Percentiles rank a stretch among this genome's conserved stretches.
Evolutionary conservation across 1,139 yeast species (phyloP).

Genomic region (Hemisphaericaspora lyxosophila): DNA sequence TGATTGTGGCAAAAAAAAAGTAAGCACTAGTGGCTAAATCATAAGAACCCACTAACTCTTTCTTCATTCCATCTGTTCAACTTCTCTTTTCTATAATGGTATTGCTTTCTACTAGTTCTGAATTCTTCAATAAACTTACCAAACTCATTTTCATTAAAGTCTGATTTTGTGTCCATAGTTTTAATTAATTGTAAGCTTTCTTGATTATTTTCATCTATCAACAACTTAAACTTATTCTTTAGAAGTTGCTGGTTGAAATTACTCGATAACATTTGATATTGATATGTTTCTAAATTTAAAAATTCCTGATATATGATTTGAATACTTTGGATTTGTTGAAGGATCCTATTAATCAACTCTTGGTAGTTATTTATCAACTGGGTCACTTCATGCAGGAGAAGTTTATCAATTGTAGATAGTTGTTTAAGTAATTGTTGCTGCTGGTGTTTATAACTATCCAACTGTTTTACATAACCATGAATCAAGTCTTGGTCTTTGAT

Average conservation of each 20-base stretch:
- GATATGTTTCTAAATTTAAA: slow-evolving; percentile 36
- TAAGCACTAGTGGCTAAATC: no score
- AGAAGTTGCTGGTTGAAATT: slow-evolving; percentile 37
- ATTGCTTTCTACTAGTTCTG: slow-evolving; percentile 44
- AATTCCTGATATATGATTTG: slow-evolving; percentile 33
- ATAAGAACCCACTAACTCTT: slow-evolving; percentile 55
- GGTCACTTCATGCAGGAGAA: slow-evolving; percentile 15
- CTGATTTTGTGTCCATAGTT: slow-evolving; percentile 3
- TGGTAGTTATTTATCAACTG: slow-evolving; percentile 30
- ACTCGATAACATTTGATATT: slow-evolving; percentile 40
- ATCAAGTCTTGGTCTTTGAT: slow-evolving; percentile 28
- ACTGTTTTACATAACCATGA: slow-evolving; percentile 31
- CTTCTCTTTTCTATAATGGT: slow-evolving; percentile 58
- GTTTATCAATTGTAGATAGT: slow-evolving; percentile 23
- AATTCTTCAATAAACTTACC: slow-evolving; percentile 44
- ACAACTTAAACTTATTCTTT: slow-evolving; percentile 27
- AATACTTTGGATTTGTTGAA: slow-evolving; percentile 26
- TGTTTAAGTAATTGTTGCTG: slow-evolving; percentile 17
- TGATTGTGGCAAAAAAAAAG: no score
- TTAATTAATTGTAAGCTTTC: slow-evolving; percentile 23
- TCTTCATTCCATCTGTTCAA: slow-evolving; percentile 65
- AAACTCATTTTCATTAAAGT: slow-evolving; percentile 17
- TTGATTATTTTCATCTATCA: slow-evolving; percentile 25
- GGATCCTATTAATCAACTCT: slow-evolving; percentile 23
- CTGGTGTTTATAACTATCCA: slow-evolving; percentile 23